A percentile compares a stretch with the other conserved stretches of the same genome.
Conservation (phyloP, 2,329 filamentous ascomycete species). For the Penicillium corylophilum region DNA sequence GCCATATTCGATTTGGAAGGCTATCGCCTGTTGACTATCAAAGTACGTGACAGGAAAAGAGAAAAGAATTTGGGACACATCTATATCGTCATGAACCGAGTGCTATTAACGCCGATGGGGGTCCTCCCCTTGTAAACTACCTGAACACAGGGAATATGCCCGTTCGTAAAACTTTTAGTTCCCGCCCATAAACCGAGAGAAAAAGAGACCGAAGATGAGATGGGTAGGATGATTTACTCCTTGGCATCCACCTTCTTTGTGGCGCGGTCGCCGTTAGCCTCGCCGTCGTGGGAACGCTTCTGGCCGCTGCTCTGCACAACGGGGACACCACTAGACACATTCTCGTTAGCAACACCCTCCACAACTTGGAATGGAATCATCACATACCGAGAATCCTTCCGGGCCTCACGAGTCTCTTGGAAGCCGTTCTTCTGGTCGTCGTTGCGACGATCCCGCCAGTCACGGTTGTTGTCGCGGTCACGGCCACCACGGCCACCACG, state of each 20-base stretch:
- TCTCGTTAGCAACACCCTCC: background rate
- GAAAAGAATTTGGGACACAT: background rate
- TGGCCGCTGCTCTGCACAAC: constrained; percentile 45
- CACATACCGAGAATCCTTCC: constrained; percentile 45
- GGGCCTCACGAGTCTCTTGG: constrained; percentile 28
- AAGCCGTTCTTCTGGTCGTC: constrained; percentile 47
- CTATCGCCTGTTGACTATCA: background rate
- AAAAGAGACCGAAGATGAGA: constrained; percentile 14
- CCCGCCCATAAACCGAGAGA: constrained; percentile 16
- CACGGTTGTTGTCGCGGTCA: constrained; percentile 35
- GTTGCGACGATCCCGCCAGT: constrained; percentile 46
- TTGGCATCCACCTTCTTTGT: constrained; percentile 52
- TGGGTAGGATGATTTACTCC: constrained; percentile 28
- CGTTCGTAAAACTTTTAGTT: constrained; percentile 26
- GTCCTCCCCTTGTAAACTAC: constrained; percentile 17
- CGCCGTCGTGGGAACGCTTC: constrained; percentile 49
- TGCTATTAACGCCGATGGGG: constrained; percentile 21
- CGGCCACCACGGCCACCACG: constrained; percentile 27
- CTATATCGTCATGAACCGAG: constrained; percentile 11
- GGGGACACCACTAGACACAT: constrained; percentile 41
- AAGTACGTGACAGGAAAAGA: background rate
- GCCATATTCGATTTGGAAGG: background rate
- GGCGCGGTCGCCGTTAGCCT: constrained; percentile 38
- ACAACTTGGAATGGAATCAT: background rate
- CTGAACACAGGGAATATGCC: constrained; percentile 14